Percentiles rank a stretch among this genome's conserved stretches.
Evolutionary conservation across 306 rosid species (phyloP).

Genomic region (Phaseolus lunatus): DNA sequence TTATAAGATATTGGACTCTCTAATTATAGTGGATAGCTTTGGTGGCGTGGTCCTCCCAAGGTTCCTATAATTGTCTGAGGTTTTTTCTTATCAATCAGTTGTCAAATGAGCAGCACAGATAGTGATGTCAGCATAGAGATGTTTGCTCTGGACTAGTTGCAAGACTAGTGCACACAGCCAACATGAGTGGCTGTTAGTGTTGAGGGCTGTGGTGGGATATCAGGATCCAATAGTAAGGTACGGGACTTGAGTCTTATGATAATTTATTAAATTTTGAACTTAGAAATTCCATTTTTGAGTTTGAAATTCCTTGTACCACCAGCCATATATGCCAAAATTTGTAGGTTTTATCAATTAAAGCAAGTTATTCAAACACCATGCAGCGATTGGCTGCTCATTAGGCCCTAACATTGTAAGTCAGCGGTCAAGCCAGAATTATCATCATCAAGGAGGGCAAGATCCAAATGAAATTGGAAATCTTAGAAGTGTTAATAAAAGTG

Average conservation of each 20-base stretch:
- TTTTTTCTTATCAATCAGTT: neutral
- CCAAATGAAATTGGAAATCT: no score
- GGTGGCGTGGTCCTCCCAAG: neutral
- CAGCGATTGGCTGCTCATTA: neutral
- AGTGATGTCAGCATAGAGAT: neutral
- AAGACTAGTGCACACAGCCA: neutral
- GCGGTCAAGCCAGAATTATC: no score
- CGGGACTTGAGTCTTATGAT: neutral
- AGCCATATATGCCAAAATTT: neutral
- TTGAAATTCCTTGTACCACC: conserved; percentile 8
- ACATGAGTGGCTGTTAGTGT: neutral
- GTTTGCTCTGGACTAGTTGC: neutral
- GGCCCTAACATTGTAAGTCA: neutral
- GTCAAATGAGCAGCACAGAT: neutral
- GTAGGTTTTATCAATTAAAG: neutral
- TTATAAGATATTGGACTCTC: no score
- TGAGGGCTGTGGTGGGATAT: neutral
- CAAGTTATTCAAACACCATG: neutral
- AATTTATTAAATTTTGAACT: conserved; percentile 6
- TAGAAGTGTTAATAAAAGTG: no score
- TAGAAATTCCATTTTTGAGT: conserved; percentile 22
- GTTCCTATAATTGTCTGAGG: neutral
- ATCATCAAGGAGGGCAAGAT: no score
- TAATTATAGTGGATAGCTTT: neutral
- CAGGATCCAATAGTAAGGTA: neutral